Evolutionary conservation across 1,284 basidiomycete genomes (phyloP).

Genomic region (Sphaerobolus stellatus): DNA sequence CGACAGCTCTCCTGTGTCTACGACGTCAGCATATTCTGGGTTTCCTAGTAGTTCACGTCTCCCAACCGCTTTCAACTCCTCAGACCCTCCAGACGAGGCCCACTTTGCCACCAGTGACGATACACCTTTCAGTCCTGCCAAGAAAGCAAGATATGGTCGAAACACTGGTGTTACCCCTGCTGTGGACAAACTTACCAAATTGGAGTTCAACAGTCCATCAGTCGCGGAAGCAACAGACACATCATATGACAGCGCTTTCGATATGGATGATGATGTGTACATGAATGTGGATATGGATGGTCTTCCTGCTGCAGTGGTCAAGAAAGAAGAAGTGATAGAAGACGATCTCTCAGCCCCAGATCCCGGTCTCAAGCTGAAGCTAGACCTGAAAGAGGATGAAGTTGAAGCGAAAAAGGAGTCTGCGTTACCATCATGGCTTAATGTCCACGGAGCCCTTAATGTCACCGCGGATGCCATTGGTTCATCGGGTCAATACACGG

Average conservation of each 20-base stretch:
- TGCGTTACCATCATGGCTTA: slow-evolving; percentile 67
- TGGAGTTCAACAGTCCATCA: slow-evolving; percentile 55
- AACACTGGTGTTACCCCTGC: slow-evolving; percentile 52
- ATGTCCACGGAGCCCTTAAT: slow-evolving; percentile 69
- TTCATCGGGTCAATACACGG: slow-evolving; percentile 35
- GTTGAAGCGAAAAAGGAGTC: slow-evolving; percentile 45
- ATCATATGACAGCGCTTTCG: slow-evolving; percentile 51
- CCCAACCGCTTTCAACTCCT: slow-evolving; percentile 44
- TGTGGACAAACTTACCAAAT: slow-evolving; percentile 51
- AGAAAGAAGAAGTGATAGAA: slow-evolving; percentile 40
- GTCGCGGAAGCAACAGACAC: slow-evolving; percentile 36
- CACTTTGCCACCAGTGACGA: slow-evolving; percentile 55
- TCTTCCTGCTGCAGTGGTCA: slow-evolving; percentile 25
- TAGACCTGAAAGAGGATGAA: slow-evolving; percentile 27
- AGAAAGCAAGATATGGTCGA: slow-evolving; percentile 44
- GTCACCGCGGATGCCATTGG: slow-evolving; percentile 57
- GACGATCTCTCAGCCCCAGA: slow-evolving; percentile 15
- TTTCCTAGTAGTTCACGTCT: slow-evolving; percentile 29
- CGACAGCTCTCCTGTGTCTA: slow-evolving; percentile 26
- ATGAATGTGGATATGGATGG: slow-evolving; percentile 41
- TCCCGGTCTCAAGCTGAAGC: slow-evolving; percentile 24
- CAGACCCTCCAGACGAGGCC: slow-evolving; percentile 57
- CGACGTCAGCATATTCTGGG: slow-evolving; percentile 19
- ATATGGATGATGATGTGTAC: slow-evolving; percentile 55
- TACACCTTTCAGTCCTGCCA: slow-evolving; percentile 62